Conservation (phyloP, 2,329 filamentous ascomycete species). For the Ophiosphaerella herpotricha region DNA sequence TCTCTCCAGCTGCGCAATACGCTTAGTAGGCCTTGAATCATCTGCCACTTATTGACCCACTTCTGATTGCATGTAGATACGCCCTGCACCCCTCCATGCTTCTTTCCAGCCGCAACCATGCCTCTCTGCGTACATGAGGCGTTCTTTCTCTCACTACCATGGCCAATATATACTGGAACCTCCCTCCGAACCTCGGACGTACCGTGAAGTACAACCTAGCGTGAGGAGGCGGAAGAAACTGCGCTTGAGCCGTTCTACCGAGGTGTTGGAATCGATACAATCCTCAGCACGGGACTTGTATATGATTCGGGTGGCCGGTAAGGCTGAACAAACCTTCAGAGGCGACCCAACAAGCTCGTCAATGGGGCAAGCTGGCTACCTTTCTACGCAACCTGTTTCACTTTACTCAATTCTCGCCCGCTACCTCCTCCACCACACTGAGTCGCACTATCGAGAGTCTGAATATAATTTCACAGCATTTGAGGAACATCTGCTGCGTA, state of each 20-base stretch:
- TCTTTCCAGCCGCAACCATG: background rate
- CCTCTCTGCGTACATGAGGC: no score
- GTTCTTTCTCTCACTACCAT: no score
- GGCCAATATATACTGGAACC: no score
- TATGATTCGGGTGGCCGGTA: constrained; percentile 5
- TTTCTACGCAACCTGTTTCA: constrained; percentile 11
- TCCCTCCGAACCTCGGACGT: no score
- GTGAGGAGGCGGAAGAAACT: constrained; percentile 19
- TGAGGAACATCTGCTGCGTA: constrained; percentile 26
- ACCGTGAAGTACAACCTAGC: constrained; percentile 12
- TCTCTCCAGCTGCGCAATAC: constrained; percentile 20
- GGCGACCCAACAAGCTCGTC: background rate
- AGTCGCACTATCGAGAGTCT: constrained; percentile 1
- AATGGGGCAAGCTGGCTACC: background rate
- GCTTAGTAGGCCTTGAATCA: constrained; percentile 8
- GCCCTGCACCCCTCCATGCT: background rate
- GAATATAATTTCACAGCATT: constrained; percentile 16
- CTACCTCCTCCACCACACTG: constrained; percentile 24
- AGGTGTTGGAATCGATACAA: constrained; percentile 26
- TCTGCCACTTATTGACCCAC: background rate
- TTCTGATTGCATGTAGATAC: constrained; percentile 13
- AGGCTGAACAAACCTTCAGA: constrained; percentile 20
- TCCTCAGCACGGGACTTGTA: constrained; percentile 25
- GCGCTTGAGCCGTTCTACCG: constrained; percentile 25
- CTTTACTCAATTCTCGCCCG: constrained; percentile 35